Conservation (phyloP, 2,329 filamentous ascomycete genomes). For the Ceratocystis diversiconidia region DNA sequence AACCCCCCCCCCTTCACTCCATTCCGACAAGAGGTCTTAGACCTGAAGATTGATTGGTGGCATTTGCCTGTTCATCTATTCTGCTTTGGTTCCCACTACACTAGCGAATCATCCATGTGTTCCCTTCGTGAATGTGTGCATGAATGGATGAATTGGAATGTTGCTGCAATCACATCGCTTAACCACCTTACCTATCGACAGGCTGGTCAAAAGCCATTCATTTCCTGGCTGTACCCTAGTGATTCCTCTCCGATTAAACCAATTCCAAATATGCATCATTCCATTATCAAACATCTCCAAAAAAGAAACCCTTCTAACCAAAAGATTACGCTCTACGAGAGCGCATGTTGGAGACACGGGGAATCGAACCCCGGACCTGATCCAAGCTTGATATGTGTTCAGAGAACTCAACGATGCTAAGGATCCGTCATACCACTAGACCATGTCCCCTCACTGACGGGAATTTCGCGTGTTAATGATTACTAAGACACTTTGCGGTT, state of each 20-base stretch:
- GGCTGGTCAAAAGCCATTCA: too few species aligned
- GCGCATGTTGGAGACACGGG: constrained; percentile 14
- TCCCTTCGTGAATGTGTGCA: too few species aligned
- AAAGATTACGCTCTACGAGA: neutral
- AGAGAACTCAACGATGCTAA: constrained; percentile 6
- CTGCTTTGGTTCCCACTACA: too few species aligned
- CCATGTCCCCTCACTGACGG: constrained; percentile 11
- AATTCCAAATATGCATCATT: too few species aligned
- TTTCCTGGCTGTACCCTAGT: too few species aligned
- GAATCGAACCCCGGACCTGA: constrained; percentile 19
- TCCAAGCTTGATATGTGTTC: neutral
- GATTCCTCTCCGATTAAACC: too few species aligned
- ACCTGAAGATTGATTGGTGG: neutral
- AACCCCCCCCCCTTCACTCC: neutral
- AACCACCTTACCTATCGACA: too few species aligned
- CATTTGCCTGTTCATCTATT: neutral
- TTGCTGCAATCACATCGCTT: too few species aligned
- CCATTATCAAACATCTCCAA: neutral
- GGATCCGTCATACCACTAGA: constrained; percentile 18
- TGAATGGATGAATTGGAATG: too few species aligned
- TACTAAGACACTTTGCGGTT: neutral
- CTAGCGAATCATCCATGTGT: too few species aligned
- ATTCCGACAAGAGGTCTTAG: neutral
- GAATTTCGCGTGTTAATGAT: neutral
- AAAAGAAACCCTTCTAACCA: neutral